A percentile compares a stretch with the other conserved stretches of the same genome.
Evolutionary conservation across 768 basidiomycete genomes (phyloP).

Genomic region (Kwoniella sp.): DNA sequence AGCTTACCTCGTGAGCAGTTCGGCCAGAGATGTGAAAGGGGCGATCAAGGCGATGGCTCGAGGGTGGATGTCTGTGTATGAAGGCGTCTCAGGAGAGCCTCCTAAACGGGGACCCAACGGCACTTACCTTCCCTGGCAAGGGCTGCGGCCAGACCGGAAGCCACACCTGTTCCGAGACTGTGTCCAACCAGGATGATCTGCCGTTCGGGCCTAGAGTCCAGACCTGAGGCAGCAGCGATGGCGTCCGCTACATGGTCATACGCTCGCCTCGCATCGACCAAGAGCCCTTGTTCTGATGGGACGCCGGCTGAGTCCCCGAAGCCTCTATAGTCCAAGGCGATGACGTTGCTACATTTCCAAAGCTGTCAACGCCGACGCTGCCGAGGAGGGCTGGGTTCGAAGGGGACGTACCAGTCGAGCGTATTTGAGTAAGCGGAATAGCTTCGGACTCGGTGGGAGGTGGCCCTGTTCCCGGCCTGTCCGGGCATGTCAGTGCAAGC

Average conservation of each 20-base stretch:
- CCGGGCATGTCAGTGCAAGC: neutral
- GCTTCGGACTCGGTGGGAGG: slow-evolving; percentile 62
- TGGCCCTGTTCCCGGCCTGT: slow-evolving; percentile 67
- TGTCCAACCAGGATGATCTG: slow-evolving; percentile 76
- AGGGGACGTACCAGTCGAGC: slow-evolving; percentile 32
- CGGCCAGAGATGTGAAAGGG: slow-evolving; percentile 54
- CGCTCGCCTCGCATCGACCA: slow-evolving; percentile 65
- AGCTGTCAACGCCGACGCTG: no score
- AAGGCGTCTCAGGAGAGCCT: no score
- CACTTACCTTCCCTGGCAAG: slow-evolving; percentile 52
- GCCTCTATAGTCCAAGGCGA: slow-evolving; percentile 87
- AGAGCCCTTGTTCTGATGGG: slow-evolving; percentile 71
- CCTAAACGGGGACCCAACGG: neutral
- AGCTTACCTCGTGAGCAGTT: slow-evolving; percentile 58
- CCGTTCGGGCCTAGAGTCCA: neutral
- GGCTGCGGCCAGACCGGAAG: slow-evolving; percentile 52
- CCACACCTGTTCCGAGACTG: slow-evolving; percentile 82
- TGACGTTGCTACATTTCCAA: slow-evolving; percentile 71
- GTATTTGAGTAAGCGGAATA: slow-evolving; percentile 61
- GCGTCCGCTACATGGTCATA: slow-evolving; percentile 66
- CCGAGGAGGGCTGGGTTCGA: slow-evolving; percentile 26
- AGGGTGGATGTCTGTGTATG: slow-evolving; percentile 43
- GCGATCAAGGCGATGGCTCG: slow-evolving; percentile 54
- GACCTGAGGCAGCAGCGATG: slow-evolving; percentile 9
- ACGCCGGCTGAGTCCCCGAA: slow-evolving; percentile 78